Evolutionary conservation across 2,329 filamentous ascomycete genomes (phyloP), one percentile per base, ranked within the genome.

Genomic region (Fusarium albidum): DNA sequence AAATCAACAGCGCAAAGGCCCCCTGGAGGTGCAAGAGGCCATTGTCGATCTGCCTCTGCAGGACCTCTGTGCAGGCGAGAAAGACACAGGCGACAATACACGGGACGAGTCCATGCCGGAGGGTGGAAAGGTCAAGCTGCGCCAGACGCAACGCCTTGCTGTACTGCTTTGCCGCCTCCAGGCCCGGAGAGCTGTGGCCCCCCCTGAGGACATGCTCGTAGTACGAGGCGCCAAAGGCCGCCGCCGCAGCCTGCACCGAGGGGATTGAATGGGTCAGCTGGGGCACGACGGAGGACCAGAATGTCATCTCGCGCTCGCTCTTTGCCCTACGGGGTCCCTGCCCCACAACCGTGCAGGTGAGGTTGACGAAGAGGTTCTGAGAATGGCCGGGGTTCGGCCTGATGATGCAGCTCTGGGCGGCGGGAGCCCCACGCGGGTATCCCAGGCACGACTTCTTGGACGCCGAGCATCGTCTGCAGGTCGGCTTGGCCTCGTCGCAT

Each of bases 81-180:
- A 65, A 61, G 0, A 65, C 15, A 7, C 61, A 65, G 6, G 62
- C 61, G 2, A 65, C 49, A 3, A 63, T 49, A 7, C 56, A 63
- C 2, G 61, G 48, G 3, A 63, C n/a, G 0, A 48, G 43, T 0
- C 57, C 51, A n/a, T 59, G 15, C 10, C 51, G 56, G 3, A 51
- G 1, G 1, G 59, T 58, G 1, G 12, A 26, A 10, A 65, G 52
- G 25, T 65, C 62, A 3, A 37, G 39, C 25, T 65, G 62, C 8
- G 53, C 49, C 6, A 64, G 6, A 3, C 17, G 49, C 17, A 65
- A 33, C 2, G 62, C 61, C 3, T 40, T 25, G 5, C 45, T 31
- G 25, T 65, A 65, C 3, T 50, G 49, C 18, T 41, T 55, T 0
- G 51, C 37, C 2, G 61, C 49, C 11, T 65, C 59, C 0, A 53